A percentile compares a stretch with the other conserved stretches of the same genome.
Evolutionary conservation across 140 eudicot genomes (phyloP).

Genomic region (Stevia rebaudiana): DNA sequence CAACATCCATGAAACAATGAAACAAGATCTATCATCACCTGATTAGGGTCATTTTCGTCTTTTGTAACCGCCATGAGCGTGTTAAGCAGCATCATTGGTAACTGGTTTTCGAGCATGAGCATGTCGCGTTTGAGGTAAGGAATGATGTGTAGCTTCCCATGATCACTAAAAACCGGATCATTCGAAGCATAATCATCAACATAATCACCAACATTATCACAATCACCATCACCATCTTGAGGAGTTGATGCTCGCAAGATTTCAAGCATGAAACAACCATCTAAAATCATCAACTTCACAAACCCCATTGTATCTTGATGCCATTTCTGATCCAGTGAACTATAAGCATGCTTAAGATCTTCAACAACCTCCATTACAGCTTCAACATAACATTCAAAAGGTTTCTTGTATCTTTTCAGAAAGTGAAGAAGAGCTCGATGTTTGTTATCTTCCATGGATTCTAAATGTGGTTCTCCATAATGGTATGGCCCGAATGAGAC

Average conservation of each 20-base stretch:
- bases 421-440: constrained; percentile 43
- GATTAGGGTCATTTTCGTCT: constrained; percentile 12
- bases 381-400: constrained; percentile 25
- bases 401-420: constrained; percentile 34
- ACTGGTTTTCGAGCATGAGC: constrained; percentile 61
- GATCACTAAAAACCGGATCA: constrained; percentile 50
- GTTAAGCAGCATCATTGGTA: constrained; percentile 42
- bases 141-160: constrained; percentile 39
- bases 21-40: constrained; percentile 19
- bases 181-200: constrained; percentile 41
- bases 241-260: constrained; percentile 31
- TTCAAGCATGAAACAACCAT: constrained; percentile 55
- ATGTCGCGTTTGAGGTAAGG: constrained; percentile 48
- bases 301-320: constrained; percentile 24
- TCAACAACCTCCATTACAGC: constrained; percentile 28
- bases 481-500: constrained; percentile 62
- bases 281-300: constrained; percentile 39
- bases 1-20: neutral
- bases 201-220: constrained; percentile 6
- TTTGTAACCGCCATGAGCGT: constrained; percentile 33
- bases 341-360: constrained; percentile 32
- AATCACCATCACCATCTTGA: constrained; percentile 3
- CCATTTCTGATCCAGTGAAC: constrained; percentile 31
- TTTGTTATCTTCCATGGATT: constrained; percentile 46
- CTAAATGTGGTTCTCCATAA: constrained; percentile 30